Percentiles rank a stretch among this genome's conserved stretches.
Evolutionary conservation across 2,329 filamentous ascomycete species (phyloP).

Genomic region (Paracorniculantispora psalliotae): DNA sequence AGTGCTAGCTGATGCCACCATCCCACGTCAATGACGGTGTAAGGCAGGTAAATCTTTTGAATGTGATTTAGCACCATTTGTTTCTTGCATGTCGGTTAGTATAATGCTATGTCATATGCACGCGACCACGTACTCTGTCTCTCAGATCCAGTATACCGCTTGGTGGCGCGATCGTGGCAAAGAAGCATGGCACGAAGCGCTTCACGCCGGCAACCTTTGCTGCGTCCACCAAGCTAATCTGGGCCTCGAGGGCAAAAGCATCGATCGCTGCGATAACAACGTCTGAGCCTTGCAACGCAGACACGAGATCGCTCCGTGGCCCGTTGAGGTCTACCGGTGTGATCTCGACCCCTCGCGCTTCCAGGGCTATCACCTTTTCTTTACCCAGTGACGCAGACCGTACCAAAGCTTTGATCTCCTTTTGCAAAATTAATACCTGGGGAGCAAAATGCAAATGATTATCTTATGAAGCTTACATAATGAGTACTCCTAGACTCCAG

Average conservation of each 20-base stretch:
- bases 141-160: too few relatives aligned
- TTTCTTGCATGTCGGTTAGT: constrained; percentile 29
- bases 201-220: constrained; percentile 44
- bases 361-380: neutral
- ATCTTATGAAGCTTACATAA: constrained; percentile 21
- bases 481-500: constrained; percentile 25
- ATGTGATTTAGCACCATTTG: constrained; percentile 46
- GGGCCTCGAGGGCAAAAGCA: constrained; percentile 30
- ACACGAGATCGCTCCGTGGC: constrained; percentile 17
- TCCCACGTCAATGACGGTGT: constrained; percentile 54
- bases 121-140: too few relatives aligned
- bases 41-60: constrained; percentile 43
- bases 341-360: too few relatives aligned
- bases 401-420: neutral
- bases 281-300: constrained; percentile 37
- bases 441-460: neutral
- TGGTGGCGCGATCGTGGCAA: constrained; percentile 38
- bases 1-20: constrained; percentile 49
- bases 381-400: neutral
- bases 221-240: constrained; percentile 43
- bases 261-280: constrained; percentile 40
- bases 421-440: constrained; percentile 32
- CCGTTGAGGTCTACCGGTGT: too few relatives aligned
- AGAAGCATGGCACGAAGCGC: constrained; percentile 48
- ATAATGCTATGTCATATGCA: too few relatives aligned